A percentile compares a stretch with the other conserved stretches of the same genome.
phyloP scores from a whole-genome alignment of 352 stramenopile species.

The Aphanomyces cochlioides region DNA sequence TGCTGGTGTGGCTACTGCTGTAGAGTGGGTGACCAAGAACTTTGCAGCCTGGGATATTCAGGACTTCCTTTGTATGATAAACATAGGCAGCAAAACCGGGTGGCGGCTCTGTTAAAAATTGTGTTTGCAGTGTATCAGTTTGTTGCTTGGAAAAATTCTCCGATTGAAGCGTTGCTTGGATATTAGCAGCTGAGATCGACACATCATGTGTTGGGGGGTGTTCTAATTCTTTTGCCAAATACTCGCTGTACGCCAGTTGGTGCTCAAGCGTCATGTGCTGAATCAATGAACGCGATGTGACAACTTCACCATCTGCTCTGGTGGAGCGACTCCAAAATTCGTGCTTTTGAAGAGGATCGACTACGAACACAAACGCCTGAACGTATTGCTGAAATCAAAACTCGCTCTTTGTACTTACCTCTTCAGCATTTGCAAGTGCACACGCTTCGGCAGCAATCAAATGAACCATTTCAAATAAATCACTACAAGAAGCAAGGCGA shows the following conservation, averaged over 20 bases:
- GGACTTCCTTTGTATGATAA: conserved; percentile 57
- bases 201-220: too few relatives aligned
- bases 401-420: conserved; percentile 27
- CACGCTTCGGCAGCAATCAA: conserved; percentile 48
- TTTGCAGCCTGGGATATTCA: conserved; percentile 54
- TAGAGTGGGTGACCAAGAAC: conserved; percentile 47
- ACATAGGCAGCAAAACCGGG: conserved; percentile 64
- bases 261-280: conserved; percentile 29
- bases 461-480: conserved; percentile 60
- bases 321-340: conserved; percentile 73
- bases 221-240: conserved; percentile 6
- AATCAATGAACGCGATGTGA: conserved; percentile 47
- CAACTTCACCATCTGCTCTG: conserved; percentile 31
- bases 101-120: conserved; percentile 25
- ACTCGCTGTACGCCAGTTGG: conserved; percentile 24
- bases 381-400: background rate
- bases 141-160: too few relatives aligned
- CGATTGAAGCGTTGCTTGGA: too few relatives aligned
- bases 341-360: conserved; percentile 58
- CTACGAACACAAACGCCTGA: conserved; percentile 53
- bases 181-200: too few relatives aligned
- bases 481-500: conserved; percentile 46
- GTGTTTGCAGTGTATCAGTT: background rate
- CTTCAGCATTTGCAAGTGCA: conserved; percentile 51
- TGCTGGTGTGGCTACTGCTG: conserved; percentile 52